Conservation (phyloP, 768 basidiomycete species). For the Boletus patriciae region DNA sequence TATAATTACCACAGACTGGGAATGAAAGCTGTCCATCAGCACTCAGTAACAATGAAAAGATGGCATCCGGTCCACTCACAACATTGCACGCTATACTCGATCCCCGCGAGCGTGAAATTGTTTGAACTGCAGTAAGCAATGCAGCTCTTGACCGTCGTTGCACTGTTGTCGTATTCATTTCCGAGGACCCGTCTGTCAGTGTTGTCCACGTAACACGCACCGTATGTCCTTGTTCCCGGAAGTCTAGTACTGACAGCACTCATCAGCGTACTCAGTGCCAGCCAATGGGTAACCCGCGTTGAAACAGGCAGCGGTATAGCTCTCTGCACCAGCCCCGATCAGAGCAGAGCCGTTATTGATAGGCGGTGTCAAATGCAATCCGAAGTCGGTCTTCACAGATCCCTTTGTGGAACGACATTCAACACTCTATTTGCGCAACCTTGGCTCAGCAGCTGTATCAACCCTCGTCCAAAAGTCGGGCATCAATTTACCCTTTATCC, state of each 20-base stretch:
- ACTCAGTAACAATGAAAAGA: too few relatives aligned
- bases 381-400: too few relatives aligned
- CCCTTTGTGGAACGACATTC: too few relatives aligned
- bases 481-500: slow-evolving; percentile 81
- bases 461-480: slow-evolving; percentile 93
- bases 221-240: slow-evolving; percentile 57
- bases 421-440: slow-evolving; percentile 58
- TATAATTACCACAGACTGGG: slow-evolving; percentile 67
- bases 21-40: not conserved
- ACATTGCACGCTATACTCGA: slow-evolving; percentile 59
- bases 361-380: slow-evolving; percentile 47
- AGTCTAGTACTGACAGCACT: slow-evolving; percentile 53
- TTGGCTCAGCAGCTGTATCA: slow-evolving; percentile 85
- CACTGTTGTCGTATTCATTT: slow-evolving; percentile 38
- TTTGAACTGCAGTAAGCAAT: slow-evolving; percentile 53
- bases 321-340: slow-evolving; percentile 25
- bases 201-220: slow-evolving; percentile 72
- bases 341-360: slow-evolving; percentile 4
- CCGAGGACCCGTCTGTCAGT: slow-evolving; percentile 62
- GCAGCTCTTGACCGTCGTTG: slow-evolving; percentile 63
- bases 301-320: slow-evolving; percentile 49
- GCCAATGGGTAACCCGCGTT: slow-evolving; percentile 42
- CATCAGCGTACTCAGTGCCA: slow-evolving; percentile 46
- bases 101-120: slow-evolving; percentile 66
- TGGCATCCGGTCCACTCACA: slow-evolving; percentile 37